Percentiles rank a stretch among this genome's conserved stretches.
These are phyloP conservation scores for Coemansia guatemalensis DNA, from an alignment of 192 early-diverging fungal species.

Conservation along the genomic window DNA sequence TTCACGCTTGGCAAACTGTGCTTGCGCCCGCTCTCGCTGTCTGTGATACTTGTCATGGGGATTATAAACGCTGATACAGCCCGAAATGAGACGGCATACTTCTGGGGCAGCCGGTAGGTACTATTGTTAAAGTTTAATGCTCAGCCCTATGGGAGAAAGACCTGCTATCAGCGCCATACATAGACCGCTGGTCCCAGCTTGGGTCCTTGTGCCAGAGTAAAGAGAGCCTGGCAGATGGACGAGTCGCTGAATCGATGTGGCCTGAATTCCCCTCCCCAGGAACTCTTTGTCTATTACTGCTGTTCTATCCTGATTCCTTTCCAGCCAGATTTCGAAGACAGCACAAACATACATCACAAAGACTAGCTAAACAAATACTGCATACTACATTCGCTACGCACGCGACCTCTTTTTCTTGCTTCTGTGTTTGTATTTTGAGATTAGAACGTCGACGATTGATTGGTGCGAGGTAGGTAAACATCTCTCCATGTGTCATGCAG, in stretches of 20 bases:
- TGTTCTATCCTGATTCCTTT: background rate
- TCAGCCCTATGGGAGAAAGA: background rate
- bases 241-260: background rate
- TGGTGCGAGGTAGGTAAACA: slow-evolving; percentile 68
- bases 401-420: background rate
- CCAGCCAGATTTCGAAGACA: background rate
- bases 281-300: background rate
- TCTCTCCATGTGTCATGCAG: background rate
- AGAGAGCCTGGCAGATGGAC: background rate
- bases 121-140: background rate
- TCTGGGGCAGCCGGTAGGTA: slow-evolving; percentile 52
- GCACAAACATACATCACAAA: background rate
- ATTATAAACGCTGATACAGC: slow-evolving; percentile 46
- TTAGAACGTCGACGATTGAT: slow-evolving; percentile 65
- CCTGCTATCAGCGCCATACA: background rate
- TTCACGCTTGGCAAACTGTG: background rate
- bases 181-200: background rate
- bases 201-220: background rate
- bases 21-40: background rate
- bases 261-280: background rate
- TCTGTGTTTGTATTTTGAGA: too few relatives aligned
- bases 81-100: slow-evolving; percentile 36
- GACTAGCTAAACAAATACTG: background rate
- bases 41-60: slow-evolving; percentile 27
- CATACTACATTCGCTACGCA: background rate